A percentile compares a stretch with the other conserved stretches of the same genome.
These are phyloP conservation scores for Beauveria sp. DNA, from an alignment of 2,329 filamentous ascomycete genomes.

Conservation along the genomic window DNA sequence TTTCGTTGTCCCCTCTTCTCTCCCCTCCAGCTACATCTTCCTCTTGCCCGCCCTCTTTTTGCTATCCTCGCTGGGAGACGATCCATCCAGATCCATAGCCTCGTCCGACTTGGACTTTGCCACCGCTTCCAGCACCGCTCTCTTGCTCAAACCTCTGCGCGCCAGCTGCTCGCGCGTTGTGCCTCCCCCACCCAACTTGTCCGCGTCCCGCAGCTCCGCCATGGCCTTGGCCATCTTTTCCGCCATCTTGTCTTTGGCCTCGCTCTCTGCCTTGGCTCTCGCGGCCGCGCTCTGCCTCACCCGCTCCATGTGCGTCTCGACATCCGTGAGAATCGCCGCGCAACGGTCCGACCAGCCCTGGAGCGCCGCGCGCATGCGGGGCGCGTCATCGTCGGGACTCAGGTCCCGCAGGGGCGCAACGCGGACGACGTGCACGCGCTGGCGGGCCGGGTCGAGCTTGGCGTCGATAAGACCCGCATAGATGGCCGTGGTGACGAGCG, in stretches of 20 bases:
- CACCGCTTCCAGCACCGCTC: conserved; percentile 33
- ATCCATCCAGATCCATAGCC: conserved; percentile 50
- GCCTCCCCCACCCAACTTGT: conserved; percentile 35
- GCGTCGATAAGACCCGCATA: conserved; percentile 78
- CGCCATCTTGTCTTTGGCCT: conserved; percentile 38
- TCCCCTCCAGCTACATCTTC: conserved; percentile 36
- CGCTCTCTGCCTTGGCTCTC: conserved; percentile 45
- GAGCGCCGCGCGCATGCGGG: conserved; percentile 57
- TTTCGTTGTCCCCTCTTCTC: background rate
- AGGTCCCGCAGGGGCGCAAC: conserved; percentile 84
- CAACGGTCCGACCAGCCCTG: conserved; percentile 74
- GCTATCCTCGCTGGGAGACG: conserved; percentile 37
- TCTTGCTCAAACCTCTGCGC: conserved; percentile 23
- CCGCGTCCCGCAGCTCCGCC: conserved; percentile 19
- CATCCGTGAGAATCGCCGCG: conserved; percentile 59
- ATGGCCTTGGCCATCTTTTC: too few relatives aligned
- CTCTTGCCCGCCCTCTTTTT: conserved; percentile 45
- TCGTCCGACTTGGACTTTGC: conserved; percentile 35
- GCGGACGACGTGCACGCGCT: conserved; percentile 68
- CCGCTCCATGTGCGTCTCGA: conserved; percentile 66
- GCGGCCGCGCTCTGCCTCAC: conserved; percentile 54
- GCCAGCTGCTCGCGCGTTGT: background rate
- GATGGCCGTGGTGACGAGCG: conserved; percentile 77
- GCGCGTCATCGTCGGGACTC: conserved; percentile 60
- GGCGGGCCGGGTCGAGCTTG: conserved; percentile 72